These are phyloP conservation scores for Gossypium anomalum DNA, from an alignment of 345 rosid genomes.

Conservation along the genomic window DNA sequence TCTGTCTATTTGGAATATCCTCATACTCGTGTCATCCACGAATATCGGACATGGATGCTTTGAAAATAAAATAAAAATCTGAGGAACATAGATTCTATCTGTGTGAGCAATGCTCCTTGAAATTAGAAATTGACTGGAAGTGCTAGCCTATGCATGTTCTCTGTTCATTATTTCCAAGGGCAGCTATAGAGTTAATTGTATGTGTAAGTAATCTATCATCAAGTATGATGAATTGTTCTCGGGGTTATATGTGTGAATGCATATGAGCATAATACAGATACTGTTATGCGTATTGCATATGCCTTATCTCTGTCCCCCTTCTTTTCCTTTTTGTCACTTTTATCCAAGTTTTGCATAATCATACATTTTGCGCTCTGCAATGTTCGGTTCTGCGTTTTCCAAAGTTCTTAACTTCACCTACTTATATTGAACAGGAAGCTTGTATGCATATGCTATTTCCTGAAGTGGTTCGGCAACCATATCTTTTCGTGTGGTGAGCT, in stretches of 20 bases:
- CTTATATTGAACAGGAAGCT: conserved; percentile 44
- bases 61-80: too few relatives aligned
- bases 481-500: conserved; percentile 34
- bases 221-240: not conserved
- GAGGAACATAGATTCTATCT: not conserved
- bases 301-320: not conserved
- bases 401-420: not conserved
- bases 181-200: not conserved
- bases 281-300: not conserved
- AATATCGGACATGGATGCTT: not conserved
- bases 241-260: not conserved
- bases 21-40: not conserved
- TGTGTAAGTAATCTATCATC: not conserved
- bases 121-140: not conserved
- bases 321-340: not conserved
- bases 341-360: not conserved
- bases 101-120: not conserved
- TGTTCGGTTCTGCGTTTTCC: not conserved
- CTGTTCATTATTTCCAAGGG: not conserved
- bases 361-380: not conserved
- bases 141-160: not conserved
- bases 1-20: not conserved
- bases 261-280: too few relatives aligned
- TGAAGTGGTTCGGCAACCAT: conserved; percentile 34
- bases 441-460: conserved; percentile 53